phyloP scores from a whole-genome alignment of 2,329 filamentous ascomycete genomes.

The Neofusicoccum sp. region DNA sequence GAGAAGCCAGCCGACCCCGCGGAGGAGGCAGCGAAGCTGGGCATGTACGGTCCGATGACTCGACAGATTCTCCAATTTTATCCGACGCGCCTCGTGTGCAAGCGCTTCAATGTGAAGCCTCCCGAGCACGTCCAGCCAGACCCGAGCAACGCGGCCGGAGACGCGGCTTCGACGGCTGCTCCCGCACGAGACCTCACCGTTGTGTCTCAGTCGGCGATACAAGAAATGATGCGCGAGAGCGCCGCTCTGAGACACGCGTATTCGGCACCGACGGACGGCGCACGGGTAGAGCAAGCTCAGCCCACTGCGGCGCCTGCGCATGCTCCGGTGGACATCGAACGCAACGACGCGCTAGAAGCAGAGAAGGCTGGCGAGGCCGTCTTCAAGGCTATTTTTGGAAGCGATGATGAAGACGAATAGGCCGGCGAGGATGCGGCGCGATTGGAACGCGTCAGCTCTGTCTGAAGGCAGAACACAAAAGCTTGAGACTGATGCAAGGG shows the following conservation, averaged over 20 bases:
- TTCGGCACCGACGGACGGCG: slow-evolving; percentile 17
- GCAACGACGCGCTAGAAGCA: slow-evolving; percentile 77
- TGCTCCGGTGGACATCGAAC: slow-evolving; percentile 65
- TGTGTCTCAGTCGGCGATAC: slow-evolving; percentile 57
- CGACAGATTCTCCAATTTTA: slow-evolving; percentile 71
- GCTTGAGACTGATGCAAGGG: background rate
- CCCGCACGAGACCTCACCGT: slow-evolving; percentile 44
- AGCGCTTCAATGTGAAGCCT: slow-evolving; percentile 85
- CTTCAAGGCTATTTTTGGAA: slow-evolving; percentile 91
- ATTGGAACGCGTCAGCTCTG: background rate
- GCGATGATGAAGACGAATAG: slow-evolving; percentile 70
- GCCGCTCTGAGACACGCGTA: slow-evolving; percentile 28
- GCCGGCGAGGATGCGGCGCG: background rate
- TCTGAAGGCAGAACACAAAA: background rate
- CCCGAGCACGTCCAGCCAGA: slow-evolving; percentile 46
- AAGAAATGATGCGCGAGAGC: slow-evolving; percentile 37
- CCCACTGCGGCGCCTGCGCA: slow-evolving; percentile 23
- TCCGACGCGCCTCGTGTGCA: slow-evolving; percentile 85
- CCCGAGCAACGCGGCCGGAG: slow-evolving; percentile 20
- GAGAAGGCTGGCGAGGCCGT: slow-evolving; percentile 77
- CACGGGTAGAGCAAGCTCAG: slow-evolving; percentile 21
- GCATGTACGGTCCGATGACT: slow-evolving; percentile 93
- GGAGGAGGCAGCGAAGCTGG: slow-evolving; percentile 81
- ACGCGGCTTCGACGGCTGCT: slow-evolving; percentile 10
- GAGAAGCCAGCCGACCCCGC: slow-evolving; percentile 72